Percentiles rank a stretch among this genome's conserved stretches.
Evolutionary conservation across 176 grass and related monocot species (phyloP).

Genomic region (Carex parvula): DNA sequence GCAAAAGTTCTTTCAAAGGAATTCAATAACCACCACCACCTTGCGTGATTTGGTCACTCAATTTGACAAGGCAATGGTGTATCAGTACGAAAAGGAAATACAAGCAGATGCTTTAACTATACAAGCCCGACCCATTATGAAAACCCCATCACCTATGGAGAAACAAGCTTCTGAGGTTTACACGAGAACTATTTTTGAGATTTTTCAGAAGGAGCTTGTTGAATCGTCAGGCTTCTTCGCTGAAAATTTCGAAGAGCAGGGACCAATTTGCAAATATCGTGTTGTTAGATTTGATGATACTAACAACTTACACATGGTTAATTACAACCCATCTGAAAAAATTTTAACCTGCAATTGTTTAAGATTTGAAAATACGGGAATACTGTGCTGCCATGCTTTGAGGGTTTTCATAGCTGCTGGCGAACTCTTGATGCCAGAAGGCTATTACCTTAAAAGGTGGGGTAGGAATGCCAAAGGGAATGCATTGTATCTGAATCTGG

Average conservation of each 20-base stretch:
- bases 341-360: conserved; percentile 42
- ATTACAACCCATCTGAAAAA: conserved; percentile 34
- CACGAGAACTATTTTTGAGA: conserved; percentile 45
- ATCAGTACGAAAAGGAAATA: conserved; percentile 48
- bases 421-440: conserved; percentile 32
- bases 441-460: conserved; percentile 48
- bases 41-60: conserved; percentile 51
- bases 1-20: conserved; percentile 55
- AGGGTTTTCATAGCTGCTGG: conserved; percentile 35
- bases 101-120: conserved; percentile 34
- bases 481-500: conserved; percentile 19
- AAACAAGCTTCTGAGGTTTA: conserved; percentile 59
- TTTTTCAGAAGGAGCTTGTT: conserved; percentile 52
- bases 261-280: conserved; percentile 32
- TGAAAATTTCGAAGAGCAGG: conserved; percentile 32
- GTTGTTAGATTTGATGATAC: conserved; percentile 32
- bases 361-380: conserved; percentile 51
- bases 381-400: conserved; percentile 40
- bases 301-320: conserved; percentile 37
- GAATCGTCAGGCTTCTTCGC: conserved; percentile 34
- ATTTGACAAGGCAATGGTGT: conserved; percentile 50
- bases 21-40: conserved; percentile 48
- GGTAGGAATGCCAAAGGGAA: conserved; percentile 43
- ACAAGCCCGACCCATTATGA: conserved; percentile 42
- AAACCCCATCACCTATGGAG: conserved; percentile 45